These are phyloP conservation scores for Cephalotrichum gorgonifer DNA, from an alignment of 2,329 filamentous ascomycete genomes.

Conservation along the genomic window DNA sequence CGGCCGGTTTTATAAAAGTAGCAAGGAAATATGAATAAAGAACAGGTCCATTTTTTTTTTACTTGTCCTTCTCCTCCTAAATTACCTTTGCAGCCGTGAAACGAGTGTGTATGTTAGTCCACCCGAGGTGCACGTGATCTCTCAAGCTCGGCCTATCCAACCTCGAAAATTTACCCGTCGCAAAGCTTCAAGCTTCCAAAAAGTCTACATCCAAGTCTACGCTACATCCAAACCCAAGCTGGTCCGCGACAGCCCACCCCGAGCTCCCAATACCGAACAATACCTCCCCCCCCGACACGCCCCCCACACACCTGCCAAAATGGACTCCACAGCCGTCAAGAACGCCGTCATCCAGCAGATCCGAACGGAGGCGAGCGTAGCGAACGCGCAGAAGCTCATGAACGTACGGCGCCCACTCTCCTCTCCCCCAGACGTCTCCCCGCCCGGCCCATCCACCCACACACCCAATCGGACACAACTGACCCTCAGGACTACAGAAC, in stretches of 20 bases:
- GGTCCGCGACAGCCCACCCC: neutral
- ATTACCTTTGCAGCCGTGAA: too few species aligned
- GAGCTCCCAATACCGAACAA: neutral
- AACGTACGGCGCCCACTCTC: slow-evolving; percentile 36
- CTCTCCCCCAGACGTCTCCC: neutral
- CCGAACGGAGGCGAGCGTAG: slow-evolving; percentile 51
- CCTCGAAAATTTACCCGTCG: neutral
- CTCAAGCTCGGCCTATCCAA: too few species aligned
- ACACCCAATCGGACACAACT: neutral
- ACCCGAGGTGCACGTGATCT: too few species aligned
- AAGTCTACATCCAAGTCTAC: neutral
- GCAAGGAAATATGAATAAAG: too few species aligned
- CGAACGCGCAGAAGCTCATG: slow-evolving; percentile 61
- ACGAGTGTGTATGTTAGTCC: too few species aligned
- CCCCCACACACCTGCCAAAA: slow-evolving; percentile 21
- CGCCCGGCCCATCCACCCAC: neutral
- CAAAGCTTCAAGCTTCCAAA: neutral
- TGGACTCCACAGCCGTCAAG: slow-evolving; percentile 51
- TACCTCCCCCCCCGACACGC: neutral
- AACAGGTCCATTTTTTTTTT: too few species aligned
- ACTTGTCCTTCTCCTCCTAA: too few species aligned
- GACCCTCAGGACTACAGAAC: slow-evolving; percentile 39
- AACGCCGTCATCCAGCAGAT: slow-evolving; percentile 56
- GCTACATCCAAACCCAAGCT: too few species aligned
- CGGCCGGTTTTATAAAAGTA: too few species aligned